phyloP scores from a whole-genome alignment of 169 alveolate species.

The Plasmodium ovale region DNA sequence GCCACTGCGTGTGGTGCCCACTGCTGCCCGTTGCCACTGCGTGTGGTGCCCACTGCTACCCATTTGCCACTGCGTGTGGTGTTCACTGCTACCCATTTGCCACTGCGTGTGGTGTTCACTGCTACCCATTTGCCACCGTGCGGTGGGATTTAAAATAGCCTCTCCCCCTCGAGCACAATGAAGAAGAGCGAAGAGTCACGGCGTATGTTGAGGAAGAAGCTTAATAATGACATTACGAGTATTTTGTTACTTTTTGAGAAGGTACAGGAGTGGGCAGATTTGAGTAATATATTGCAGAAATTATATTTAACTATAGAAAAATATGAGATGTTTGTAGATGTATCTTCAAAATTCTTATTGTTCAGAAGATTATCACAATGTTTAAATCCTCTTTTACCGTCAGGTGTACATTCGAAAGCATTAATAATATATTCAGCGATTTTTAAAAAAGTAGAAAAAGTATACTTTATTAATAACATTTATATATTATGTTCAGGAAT shows the following conservation, averaged over 20 bases:
- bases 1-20: too few species aligned
- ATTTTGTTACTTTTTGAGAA: constrained; percentile 90
- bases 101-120: too few species aligned
- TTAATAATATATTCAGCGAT: constrained; percentile 92
- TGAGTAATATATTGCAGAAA: constrained; percentile 90
- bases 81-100: too few species aligned
- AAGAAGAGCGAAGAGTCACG: constrained; percentile 38
- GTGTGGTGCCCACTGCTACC: too few species aligned
- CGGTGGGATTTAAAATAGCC: too few species aligned
- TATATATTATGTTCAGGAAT: constrained; percentile 93
- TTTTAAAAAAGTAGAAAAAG: constrained; percentile 88
- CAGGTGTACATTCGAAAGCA: constrained; percentile 94
- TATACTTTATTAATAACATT: constrained; percentile 89
- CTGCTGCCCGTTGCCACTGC: too few species aligned
- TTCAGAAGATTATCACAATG: constrained; percentile 94
- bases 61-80: too few species aligned
- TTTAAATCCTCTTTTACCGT: constrained; percentile 92
- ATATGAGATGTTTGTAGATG: constrained; percentile 82
- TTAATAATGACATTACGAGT: constrained; percentile 80
- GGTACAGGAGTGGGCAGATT: constrained; percentile 95
- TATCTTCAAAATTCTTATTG: constrained; percentile 88
- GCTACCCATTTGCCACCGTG: too few species aligned
- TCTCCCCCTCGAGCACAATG: not conserved
- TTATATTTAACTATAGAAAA: constrained; percentile 86
- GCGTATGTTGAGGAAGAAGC: constrained; percentile 72